Evolutionary conservation across 371 early-diverging fungal species (phyloP), one percentile per base, ranked within the genome.

Genomic region (Mucor sp.): DNA sequence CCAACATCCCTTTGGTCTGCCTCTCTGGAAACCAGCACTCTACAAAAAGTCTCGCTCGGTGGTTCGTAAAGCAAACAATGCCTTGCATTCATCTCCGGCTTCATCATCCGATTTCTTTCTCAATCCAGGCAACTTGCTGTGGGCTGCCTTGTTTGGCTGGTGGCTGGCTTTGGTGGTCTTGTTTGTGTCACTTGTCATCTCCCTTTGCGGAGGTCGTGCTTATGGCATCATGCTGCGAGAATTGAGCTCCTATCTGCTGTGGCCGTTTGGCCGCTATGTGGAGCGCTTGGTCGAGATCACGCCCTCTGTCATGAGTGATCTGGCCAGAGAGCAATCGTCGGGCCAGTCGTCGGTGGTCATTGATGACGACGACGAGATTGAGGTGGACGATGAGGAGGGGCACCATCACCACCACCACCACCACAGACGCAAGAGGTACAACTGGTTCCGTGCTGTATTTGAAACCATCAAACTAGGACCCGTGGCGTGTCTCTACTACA

Each of bases 11-110:
- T 98, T 98, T 72, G 99, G 99, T 60, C 71, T 97, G 59, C 94
- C 94, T 11, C 82, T 97, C 15, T 98, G 99, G 99, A 98, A 98
- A 78, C 95, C 97, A 19, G 97, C 97, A 11, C 86, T 98, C 33
- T 98, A 97, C 86, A 95, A 96, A 72, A 98, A 98, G 72, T 85
- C 90, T 12, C 91, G 99, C 27, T 90, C 93, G 15, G 94, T 97
- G 44, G 90, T 91, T 19, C 87, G 89, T 7, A 85, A 87, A 28
- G 94, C 94, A 57, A 90, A 94, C 65, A 80, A 86, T 21, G 96
- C 94, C 4, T 78, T 98, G 55, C 97, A 96, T 70, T 88, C 92
- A 5, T 86, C 85, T 47, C 94, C 94, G 4, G 83, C 90, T 48
- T 82, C 89, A 1, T 80, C 82, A 14, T 80, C 77, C 11, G 89